Evolutionary conservation across 2,329 filamentous ascomycete genomes (phyloP).

Genomic region (Cryphonectria radicalis): DNA sequence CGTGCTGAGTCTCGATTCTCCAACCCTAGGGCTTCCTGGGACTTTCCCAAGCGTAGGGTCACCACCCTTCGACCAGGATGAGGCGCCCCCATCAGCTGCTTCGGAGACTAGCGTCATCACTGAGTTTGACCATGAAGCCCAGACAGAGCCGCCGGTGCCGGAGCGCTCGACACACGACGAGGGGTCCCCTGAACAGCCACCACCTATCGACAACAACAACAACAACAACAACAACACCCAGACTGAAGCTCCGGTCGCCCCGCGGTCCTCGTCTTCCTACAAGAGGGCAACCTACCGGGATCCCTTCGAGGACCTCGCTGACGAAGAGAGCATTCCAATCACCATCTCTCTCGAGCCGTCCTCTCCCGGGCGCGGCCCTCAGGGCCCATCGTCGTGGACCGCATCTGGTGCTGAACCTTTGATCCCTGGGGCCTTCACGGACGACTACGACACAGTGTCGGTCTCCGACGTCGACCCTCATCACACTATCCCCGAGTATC

Average conservation of each 20-base stretch:
- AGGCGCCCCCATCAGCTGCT: constrained; percentile 60
- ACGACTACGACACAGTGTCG: constrained; percentile 33
- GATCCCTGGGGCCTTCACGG: constrained; percentile 40
- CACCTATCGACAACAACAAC: constrained; percentile 1
- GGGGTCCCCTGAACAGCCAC: constrained; percentile 24
- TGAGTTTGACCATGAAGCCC: constrained; percentile 74
- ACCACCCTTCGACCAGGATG: constrained; percentile 46
- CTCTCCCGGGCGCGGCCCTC: constrained; percentile 27
- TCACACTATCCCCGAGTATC: constrained; percentile 24
- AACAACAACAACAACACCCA: neutral
- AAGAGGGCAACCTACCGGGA: constrained; percentile 52
- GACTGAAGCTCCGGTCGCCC: constrained; percentile 35
- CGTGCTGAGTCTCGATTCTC: constrained; percentile 55
- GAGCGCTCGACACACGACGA: constrained; percentile 31
- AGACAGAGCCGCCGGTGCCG: constrained; percentile 57
- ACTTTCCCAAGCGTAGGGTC: constrained; percentile 54
- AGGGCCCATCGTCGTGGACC: constrained; percentile 27
- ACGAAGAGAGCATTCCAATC: constrained; percentile 45
- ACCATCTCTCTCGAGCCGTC: constrained; percentile 46
- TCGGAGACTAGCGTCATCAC: constrained; percentile 66
- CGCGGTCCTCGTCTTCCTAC: constrained; percentile 33
- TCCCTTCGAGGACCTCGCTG: constrained; percentile 51
- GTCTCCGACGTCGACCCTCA: constrained; percentile 19
- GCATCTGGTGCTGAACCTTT: constrained; percentile 34
- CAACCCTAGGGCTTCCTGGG: constrained; percentile 69